Percentiles rank a stretch among this genome's conserved stretches.
phyloP scores from a whole-genome alignment of 139 green algal species.

The Ettlia oleoabundans region DNA sequence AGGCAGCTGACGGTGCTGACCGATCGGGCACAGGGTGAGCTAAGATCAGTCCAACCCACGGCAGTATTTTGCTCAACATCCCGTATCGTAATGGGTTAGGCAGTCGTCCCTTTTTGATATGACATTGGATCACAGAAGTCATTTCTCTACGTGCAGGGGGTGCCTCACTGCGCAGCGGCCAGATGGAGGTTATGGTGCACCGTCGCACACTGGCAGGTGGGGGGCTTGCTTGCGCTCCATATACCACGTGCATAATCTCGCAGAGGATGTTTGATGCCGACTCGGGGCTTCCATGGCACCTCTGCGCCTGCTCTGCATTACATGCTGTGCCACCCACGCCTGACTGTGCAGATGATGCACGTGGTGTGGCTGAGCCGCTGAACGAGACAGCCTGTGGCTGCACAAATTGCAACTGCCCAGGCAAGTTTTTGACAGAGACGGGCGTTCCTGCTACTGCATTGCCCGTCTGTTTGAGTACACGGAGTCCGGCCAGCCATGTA shows the following conservation, averaged over 20 bases:
- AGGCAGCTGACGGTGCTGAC: slow-evolving; percentile 59
- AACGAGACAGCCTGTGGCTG: slow-evolving; percentile 80
- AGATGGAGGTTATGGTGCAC: slow-evolving; percentile 76
- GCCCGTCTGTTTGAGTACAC: neutral
- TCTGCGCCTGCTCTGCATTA: neutral
- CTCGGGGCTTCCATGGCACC: too few species aligned
- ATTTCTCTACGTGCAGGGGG: too few species aligned
- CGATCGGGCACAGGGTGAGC: slow-evolving; percentile 69
- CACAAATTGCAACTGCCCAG: slow-evolving; percentile 56
- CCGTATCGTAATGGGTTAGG: too few species aligned
- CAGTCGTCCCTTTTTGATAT: too few species aligned
- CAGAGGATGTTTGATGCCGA: too few species aligned
- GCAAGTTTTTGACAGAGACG: slow-evolving; percentile 20
- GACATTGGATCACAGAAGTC: too few species aligned
- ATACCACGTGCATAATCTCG: too few species aligned
- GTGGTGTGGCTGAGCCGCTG: slow-evolving; percentile 77
- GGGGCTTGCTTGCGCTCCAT: too few species aligned
- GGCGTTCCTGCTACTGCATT: neutral
- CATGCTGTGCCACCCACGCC: neutral
- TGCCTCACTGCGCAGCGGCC: slow-evolving; percentile 51
- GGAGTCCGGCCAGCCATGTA: too few species aligned
- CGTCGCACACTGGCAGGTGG: slow-evolving; percentile 45
- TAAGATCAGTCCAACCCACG: too few species aligned
- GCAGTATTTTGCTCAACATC: too few species aligned
- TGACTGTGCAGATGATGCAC: slow-evolving; percentile 57